Conservation (phyloP, 306 rosid species). For the Fagus crenata region DNA sequence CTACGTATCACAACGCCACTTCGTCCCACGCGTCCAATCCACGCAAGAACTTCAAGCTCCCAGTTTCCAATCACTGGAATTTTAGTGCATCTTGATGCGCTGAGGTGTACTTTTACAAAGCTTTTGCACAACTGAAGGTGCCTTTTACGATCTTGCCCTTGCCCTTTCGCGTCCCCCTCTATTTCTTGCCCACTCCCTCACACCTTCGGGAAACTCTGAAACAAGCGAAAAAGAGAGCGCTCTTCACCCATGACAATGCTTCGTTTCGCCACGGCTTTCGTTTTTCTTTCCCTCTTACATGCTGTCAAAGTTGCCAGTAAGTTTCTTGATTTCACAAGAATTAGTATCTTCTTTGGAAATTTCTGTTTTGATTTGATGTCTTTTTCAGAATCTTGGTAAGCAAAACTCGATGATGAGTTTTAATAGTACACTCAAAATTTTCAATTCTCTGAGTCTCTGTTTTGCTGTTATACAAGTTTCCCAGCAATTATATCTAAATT, state of each 20-base stretch:
- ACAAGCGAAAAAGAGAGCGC: slow-evolving; percentile 8
- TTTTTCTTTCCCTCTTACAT: slow-evolving; percentile 33
- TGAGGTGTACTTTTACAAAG: slow-evolving; percentile 5
- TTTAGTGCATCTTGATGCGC: not conserved
- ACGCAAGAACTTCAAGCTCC: not conserved
- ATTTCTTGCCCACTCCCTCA: slow-evolving; percentile 9
- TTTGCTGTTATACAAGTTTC: too few species aligned
- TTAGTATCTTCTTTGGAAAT: too few species aligned
- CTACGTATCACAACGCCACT: too few species aligned
- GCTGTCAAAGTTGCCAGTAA: slow-evolving; percentile 47
- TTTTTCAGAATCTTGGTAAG: too few species aligned
- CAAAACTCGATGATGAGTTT: too few species aligned
- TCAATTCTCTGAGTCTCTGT: too few species aligned
- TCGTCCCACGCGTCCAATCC: slow-evolving; percentile 14
- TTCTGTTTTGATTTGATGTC: too few species aligned
- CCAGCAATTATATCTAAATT: not conserved
- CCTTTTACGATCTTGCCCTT: slow-evolving; percentile 44
- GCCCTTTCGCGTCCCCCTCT: not conserved
- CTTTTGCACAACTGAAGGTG: not conserved
- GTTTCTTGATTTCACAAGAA: slow-evolving; percentile 19
- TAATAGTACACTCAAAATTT: too few species aligned
- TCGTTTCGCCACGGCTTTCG: slow-evolving; percentile 26
- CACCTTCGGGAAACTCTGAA: not conserved
- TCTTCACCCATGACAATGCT: slow-evolving; percentile 47
- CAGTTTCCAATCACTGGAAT: too few species aligned